Evolutionary conservation across 768 basidiomycete genomes (phyloP).

Genomic region (Mycena belliarum): DNA sequence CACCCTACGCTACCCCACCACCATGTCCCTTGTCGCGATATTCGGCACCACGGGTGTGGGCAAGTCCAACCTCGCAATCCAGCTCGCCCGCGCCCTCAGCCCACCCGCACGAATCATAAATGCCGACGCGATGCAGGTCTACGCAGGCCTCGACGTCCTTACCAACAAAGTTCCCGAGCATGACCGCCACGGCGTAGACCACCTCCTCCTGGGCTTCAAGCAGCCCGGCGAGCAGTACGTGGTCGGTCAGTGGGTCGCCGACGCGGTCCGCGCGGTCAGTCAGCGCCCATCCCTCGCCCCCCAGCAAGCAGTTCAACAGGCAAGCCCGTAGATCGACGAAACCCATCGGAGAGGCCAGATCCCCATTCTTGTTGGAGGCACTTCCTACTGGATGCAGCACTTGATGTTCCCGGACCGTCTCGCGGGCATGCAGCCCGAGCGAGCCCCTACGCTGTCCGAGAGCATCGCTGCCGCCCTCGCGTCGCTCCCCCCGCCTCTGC

Average conservation of each 20-base stretch:
- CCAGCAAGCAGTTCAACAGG: constrained; percentile 8
- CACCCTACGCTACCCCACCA: no score
- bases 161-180: constrained; percentile 87
- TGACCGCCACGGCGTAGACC: constrained; percentile 81
- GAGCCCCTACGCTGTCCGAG: constrained; percentile 30
- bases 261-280: constrained; percentile 76
- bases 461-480: constrained; percentile 43
- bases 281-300: neutral
- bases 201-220: constrained; percentile 89
- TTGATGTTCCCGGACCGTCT: constrained; percentile 86
- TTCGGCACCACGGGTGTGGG: constrained; percentile 96
- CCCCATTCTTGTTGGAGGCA: constrained; percentile 93
- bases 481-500: constrained; percentile 48
- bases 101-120: constrained; percentile 71
- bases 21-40: constrained; percentile 56
- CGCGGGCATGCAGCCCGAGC: constrained; percentile 28
- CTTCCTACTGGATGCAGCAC: constrained; percentile 97
- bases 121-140: constrained; percentile 98
- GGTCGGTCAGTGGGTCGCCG: constrained; percentile 85
- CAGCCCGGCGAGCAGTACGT: constrained; percentile 85
- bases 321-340: constrained; percentile 62
- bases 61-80: constrained; percentile 89
- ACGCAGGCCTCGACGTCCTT: constrained; percentile 86
- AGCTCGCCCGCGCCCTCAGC: constrained; percentile 73
- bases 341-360: constrained; percentile 62